Evolutionary conservation across 2,329 filamentous ascomycete species (phyloP).

Genomic region (Aspergillus novofumigatus): DNA sequence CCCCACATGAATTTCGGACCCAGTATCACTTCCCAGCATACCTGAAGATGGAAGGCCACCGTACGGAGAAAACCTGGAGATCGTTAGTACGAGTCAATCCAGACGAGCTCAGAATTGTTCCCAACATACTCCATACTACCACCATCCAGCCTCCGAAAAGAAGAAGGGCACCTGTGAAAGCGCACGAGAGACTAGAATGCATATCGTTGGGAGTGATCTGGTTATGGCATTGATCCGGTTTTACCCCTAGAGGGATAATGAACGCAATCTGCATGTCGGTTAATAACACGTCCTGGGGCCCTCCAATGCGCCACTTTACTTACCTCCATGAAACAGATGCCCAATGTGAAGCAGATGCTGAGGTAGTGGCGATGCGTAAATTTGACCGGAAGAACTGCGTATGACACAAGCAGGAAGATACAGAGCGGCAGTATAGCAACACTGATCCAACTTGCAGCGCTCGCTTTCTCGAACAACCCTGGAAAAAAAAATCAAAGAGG

Average conservation of each 20-base stretch:
- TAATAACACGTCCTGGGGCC: constrained; percentile 4
- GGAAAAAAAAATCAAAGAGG: not conserved
- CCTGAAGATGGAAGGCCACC: constrained; percentile 89
- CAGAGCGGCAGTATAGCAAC: constrained; percentile 69
- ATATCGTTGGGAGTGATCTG: constrained; percentile 91
- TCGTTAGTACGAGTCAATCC: not conserved
- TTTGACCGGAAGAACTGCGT: constrained; percentile 73
- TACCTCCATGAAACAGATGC: constrained; percentile 74
- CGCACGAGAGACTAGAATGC: constrained; percentile 75
- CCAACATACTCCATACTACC: constrained; percentile 68
- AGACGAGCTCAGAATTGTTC: not conserved
- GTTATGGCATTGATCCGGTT: constrained; percentile 80
- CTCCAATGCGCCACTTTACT: constrained; percentile 48
- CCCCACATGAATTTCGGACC: constrained; percentile 86
- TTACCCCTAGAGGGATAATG: constrained; percentile 75
- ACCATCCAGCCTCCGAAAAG: constrained; percentile 80
- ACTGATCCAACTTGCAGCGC: constrained; percentile 76
- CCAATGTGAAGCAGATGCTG: constrained; percentile 77
- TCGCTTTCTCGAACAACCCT: constrained; percentile 52
- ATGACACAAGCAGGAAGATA: constrained; percentile 73
- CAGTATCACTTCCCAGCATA: constrained; percentile 93
- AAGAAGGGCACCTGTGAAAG: constrained; percentile 80
- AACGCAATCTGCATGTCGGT: constrained; percentile 66
- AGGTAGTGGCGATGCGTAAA: constrained; percentile 91
- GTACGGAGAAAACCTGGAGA: constrained; percentile 72